phyloP scores from a whole-genome alignment of 192 early-diverging fungal genomes.

The Backusella psychrophila region DNA sequence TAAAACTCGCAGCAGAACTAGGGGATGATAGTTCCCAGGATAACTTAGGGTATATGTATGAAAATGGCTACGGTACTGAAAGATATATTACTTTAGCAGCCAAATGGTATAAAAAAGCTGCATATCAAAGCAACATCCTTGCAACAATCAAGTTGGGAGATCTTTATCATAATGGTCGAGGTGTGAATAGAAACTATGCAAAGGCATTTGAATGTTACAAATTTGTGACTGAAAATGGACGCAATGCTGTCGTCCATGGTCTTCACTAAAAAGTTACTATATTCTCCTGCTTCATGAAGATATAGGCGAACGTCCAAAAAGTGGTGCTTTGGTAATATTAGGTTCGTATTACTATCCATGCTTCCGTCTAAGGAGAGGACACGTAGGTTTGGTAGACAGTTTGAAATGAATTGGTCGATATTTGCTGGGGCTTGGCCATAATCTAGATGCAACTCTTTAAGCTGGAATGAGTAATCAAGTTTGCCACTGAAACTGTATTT shows the following conservation, averaged over 20 bases:
- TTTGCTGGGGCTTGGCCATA: background rate
- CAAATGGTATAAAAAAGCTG: no score
- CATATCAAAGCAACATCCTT: no score
- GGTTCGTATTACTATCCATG: background rate
- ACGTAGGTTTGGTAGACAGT: background rate
- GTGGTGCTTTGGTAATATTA: background rate
- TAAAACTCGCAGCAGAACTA: no score
- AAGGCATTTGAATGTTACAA: no score
- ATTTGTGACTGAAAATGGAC: no score
- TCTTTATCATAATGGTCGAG: no score
- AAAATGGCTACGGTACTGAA: no score
- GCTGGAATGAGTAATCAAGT: background rate
- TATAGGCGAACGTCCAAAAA: background rate
- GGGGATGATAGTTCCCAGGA: no score
- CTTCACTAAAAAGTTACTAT: background rate
- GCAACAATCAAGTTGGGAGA: no score
- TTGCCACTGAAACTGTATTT: background rate
- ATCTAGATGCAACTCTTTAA: background rate
- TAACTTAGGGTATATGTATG: no score
- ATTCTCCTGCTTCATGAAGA: background rate
- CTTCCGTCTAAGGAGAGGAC: background rate
- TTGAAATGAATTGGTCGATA: background rate
- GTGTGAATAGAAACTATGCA: no score
- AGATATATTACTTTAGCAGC: no score
- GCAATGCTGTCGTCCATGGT: background rate